phyloP scores from a whole-genome alignment of 2,329 filamentous ascomycete genomes.

The Ambrosiella cleistominuta region DNA sequence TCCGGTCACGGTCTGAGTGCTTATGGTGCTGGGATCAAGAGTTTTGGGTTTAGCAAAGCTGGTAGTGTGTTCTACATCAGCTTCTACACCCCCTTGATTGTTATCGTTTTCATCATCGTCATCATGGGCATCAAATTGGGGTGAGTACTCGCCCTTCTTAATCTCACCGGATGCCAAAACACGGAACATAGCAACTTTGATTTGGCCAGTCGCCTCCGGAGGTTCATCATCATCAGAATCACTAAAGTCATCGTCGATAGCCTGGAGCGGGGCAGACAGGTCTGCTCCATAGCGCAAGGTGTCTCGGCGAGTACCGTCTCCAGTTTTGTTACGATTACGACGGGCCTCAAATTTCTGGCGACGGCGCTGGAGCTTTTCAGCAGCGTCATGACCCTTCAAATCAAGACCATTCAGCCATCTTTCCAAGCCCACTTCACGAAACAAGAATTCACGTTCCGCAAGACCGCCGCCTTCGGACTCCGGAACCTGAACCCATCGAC shows the following conservation, averaged over 20 bases:
- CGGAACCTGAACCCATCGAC: conserved; percentile 88
- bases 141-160: conserved; percentile 93
- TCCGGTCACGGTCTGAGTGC: conserved; percentile 95
- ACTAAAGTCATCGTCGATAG: conserved; percentile 49
- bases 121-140: conserved; percentile 92
- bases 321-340: conserved; percentile 38
- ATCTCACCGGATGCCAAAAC: conserved; percentile 93
- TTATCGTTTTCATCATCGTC: conserved; percentile 48
- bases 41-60: conserved; percentile 96
- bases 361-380: conserved; percentile 77
- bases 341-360: conserved; percentile 60
- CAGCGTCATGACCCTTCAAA: conserved; percentile 79
- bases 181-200: conserved; percentile 92
- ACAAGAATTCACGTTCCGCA: conserved; percentile 90
- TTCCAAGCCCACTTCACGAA: conserved; percentile 90
- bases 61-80: conserved; percentile 87
- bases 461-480: conserved; percentile 82
- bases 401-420: conserved; percentile 93
- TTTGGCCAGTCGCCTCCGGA: conserved; percentile 88
- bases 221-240: conserved; percentile 74
- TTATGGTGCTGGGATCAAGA: conserved; percentile 90
- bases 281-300: conserved; percentile 71
- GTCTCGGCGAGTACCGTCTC: conserved; percentile 20
- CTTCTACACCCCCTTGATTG: conserved; percentile 28
- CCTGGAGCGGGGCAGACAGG: conserved; percentile 56